These are phyloP conservation scores for Crithidia expoeki DNA, from an alignment of 208 protist species.

Conservation along the genomic window DNA sequence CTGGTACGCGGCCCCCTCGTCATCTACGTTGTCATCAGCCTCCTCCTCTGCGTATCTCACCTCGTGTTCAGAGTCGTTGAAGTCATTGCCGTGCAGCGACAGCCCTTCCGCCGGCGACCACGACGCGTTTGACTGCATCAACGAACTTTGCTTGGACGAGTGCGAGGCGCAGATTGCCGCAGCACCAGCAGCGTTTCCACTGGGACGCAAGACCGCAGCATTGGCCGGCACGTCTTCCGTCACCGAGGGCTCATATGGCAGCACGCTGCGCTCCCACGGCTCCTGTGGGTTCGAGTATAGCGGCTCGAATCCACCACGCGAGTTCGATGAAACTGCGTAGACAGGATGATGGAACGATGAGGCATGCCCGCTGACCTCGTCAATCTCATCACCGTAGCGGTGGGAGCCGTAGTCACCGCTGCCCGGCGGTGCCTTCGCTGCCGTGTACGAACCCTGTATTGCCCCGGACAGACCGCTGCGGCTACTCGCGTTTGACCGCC, in stretches of 20 bases:
- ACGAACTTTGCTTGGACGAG: constrained; percentile 12
- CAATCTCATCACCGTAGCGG: constrained; percentile 18
- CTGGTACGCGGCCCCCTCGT: neutral
- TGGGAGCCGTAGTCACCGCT: constrained; percentile 12
- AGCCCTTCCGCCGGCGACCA: constrained; percentile 21
- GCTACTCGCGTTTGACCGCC: constrained; percentile 2
- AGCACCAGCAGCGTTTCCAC: neutral
- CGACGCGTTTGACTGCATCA: constrained; percentile 10
- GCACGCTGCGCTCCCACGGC: constrained; percentile 19
- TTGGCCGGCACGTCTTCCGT: constrained; percentile 18
- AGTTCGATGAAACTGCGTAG: neutral
- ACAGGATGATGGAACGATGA: neutral
- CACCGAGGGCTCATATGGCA: constrained; percentile 18
- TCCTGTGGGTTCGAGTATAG: constrained; percentile 17
- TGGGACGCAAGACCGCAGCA: constrained; percentile 9
- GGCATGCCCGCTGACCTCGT: neutral
- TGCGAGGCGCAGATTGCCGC: neutral
- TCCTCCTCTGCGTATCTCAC: neutral
- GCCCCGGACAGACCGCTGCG: neutral
- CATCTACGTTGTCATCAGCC: neutral
- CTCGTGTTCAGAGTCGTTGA: neutral
- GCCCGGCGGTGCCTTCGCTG: constrained; percentile 1
- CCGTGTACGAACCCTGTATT: neutral
- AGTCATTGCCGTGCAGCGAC: constrained; percentile 3
- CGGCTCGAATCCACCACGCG: neutral